Base-by-base conservation (phyloP, 306 rosid species). In the Dalbergia oliveri region DNA sequence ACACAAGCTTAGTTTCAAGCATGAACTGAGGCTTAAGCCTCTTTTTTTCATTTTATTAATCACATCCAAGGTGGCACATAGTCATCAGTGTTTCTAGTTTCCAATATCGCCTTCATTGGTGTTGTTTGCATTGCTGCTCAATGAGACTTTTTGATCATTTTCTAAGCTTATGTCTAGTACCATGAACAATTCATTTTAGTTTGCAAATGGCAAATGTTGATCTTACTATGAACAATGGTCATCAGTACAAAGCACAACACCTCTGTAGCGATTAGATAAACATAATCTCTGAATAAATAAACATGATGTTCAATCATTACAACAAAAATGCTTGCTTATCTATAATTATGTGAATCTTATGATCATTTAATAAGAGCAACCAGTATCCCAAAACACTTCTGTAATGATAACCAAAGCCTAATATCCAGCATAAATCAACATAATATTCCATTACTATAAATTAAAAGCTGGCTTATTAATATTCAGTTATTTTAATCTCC, bases 1-100 rank as follows among this genome's bases (percentile, higher is more conserved):
- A 70, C 13, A 33, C 51, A 80, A 50, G 54, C 78, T 12, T 70
- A 71, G 59, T 50, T 51, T 15, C 39, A 78, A 58, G 72, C 51
- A 19, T 15, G 47, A 58, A 39, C 14, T 11, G 47, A 37, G 62
- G 44, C 59, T 78, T 49, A 15, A 59, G 53, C 19, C 34, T 66
- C 68, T 47, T 37, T 43, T 43, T 43, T 43, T 43, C 9, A 1
- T 53, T 3, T 53, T 53, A 37, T 66, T 66, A 31, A 41, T 66
- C 35, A 77, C 59, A 21, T 53, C 75, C 13, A 63, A 44, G 65
- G 34, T 50, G 21, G 49, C 18, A 19, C 77, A 21, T 26, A 62
- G 10, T 51, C 16, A 39, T 50, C 57, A 43, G 13, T 44, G 82
- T 75, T 54, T 54, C 59, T 9, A 44, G 47, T 74, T 19, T 73